Percentiles rank a stretch among this genome's conserved stretches.
Evolutionary conservation across 257 asterid species (phyloP).

Genomic region (Fraxinus quadrangulata): DNA sequence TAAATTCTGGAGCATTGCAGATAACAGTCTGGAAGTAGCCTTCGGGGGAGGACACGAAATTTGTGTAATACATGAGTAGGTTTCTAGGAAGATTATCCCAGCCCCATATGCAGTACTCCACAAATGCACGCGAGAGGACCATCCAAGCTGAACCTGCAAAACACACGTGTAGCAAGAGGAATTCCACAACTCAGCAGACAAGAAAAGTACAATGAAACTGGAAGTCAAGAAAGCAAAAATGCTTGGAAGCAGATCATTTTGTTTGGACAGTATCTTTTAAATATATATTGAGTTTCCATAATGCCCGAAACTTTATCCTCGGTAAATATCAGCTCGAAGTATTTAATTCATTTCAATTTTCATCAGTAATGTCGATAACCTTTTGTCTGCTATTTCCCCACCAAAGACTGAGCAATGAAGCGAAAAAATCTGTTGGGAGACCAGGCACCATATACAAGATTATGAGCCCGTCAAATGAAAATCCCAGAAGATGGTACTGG

Average conservation of each 20-base stretch:
- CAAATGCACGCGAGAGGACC: constrained; percentile 79
- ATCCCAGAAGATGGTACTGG: not conserved
- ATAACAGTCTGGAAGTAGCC: constrained; percentile 90
- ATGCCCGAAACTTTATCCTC: not conserved
- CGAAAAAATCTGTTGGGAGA: not conserved
- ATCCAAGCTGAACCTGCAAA: constrained; percentile 95
- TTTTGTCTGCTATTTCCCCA: not conserved
- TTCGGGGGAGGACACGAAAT: constrained; percentile 92
- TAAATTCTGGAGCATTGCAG: constrained; percentile 80
- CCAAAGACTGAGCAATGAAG: not conserved
- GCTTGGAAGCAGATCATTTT: not conserved
- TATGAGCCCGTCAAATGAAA: not conserved
- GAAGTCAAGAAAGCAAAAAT: not conserved
- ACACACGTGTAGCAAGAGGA: not conserved
- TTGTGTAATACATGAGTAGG: constrained; percentile 90
- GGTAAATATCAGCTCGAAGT: not conserved
- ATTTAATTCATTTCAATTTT: not conserved
- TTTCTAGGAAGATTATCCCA: constrained; percentile 97
- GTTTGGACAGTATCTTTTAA: not conserved
- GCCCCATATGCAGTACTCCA: constrained; percentile 89
- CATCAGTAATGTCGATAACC: not conserved
- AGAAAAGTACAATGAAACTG: not conserved
- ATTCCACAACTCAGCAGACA: not conserved
- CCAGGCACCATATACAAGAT: not conserved
- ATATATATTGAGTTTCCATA: not conserved